phyloP scores from a whole-genome alignment of 1,284 basidiomycete species.

The Melampsora abietis-canadensis region DNA sequence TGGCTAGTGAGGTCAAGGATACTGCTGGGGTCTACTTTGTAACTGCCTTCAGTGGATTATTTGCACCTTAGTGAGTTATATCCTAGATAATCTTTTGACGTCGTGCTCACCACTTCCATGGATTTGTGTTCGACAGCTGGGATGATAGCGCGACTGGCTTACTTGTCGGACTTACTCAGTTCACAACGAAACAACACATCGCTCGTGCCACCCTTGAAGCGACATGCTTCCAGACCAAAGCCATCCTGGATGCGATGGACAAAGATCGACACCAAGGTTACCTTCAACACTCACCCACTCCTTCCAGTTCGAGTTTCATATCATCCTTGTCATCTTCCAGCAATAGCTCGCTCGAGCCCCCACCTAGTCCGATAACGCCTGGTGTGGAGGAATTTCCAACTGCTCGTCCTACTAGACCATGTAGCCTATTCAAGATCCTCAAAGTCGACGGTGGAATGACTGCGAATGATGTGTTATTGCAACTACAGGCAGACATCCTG shows the following conservation, averaged over 20 bases:
- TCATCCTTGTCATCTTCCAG: constrained; percentile 19
- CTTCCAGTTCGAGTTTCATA: neutral
- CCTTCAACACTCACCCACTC: neutral
- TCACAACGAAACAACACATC: constrained; percentile 89
- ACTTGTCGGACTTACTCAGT: constrained; percentile 81
- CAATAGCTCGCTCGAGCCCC: neutral
- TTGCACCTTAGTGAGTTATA: constrained; percentile 62
- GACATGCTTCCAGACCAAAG: constrained; percentile 73
- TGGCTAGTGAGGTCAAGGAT: constrained; percentile 73
- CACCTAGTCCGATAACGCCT: constrained; percentile 1
- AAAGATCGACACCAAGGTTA: constrained; percentile 62
- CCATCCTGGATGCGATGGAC: constrained; percentile 89
- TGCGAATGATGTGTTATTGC: constrained; percentile 69
- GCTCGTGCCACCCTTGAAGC: constrained; percentile 91
- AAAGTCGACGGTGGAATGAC: constrained; percentile 73
- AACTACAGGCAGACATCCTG: constrained; percentile 84
- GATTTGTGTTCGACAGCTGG: constrained; percentile 63
- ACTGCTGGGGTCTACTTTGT: constrained; percentile 97
- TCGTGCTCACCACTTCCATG: too few relatives aligned
- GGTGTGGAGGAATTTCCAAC: neutral
- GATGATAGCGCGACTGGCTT: constrained; percentile 78
- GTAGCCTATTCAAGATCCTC: constrained; percentile 67
- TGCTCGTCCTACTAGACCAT: neutral
- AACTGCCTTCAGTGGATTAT: constrained; percentile 86
- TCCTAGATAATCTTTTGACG: neutral